These are phyloP conservation scores for Aspergillus chevalieri DNA, from an alignment of 2,329 filamentous ascomycete species.

Conservation along the genomic window DNA sequence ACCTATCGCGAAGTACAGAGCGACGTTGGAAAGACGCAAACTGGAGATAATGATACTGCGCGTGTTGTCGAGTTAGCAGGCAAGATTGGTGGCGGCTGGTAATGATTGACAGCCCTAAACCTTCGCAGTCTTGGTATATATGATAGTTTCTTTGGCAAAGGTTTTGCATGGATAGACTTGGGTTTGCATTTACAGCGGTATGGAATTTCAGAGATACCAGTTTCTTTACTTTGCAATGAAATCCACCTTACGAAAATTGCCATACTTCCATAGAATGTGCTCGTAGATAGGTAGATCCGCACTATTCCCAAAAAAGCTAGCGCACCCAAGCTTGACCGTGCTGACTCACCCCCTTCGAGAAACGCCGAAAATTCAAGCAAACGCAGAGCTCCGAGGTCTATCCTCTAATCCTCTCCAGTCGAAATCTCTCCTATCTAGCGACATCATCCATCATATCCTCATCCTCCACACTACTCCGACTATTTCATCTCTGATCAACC, in stretches of 20 bases:
- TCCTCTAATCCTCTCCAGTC: neutral
- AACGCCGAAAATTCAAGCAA: neutral
- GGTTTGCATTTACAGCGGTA: neutral
- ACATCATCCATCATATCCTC: too few relatives aligned
- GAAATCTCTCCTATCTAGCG: neutral
- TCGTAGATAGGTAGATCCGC: neutral
- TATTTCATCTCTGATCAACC: too few relatives aligned
- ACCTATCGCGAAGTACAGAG: constrained; percentile 90
- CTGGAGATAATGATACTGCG: constrained; percentile 60
- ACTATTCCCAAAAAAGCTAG: neutral
- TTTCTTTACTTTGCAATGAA: neutral
- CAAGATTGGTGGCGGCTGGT: constrained; percentile 93
- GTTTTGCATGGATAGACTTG: neutral
- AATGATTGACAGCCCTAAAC: constrained; percentile 16
- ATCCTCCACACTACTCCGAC: too few relatives aligned
- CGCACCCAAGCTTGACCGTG: neutral
- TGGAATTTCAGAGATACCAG: neutral
- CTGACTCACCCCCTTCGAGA: neutral
- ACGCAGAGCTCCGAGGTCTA: neutral
- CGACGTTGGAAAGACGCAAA: constrained; percentile 75
- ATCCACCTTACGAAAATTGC: neutral
- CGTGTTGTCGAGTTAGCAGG: constrained; percentile 81
- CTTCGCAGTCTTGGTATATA: neutral
- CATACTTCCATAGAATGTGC: neutral
- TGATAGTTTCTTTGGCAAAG: neutral